phyloP scores from a whole-genome alignment of 83 land plant species.

The Picea abies region DNA sequence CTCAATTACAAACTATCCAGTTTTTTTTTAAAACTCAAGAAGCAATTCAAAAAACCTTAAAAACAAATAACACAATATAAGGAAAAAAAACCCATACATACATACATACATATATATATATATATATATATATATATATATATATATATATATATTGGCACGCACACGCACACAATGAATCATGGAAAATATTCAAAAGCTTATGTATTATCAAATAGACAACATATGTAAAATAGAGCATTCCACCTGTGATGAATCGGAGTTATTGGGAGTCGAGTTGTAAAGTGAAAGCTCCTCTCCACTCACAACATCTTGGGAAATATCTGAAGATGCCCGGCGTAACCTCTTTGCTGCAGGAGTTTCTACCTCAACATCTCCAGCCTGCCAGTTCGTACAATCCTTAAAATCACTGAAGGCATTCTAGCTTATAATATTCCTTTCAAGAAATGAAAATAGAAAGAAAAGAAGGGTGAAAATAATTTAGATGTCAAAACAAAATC shows the following conservation, averaged over 20 bases:
- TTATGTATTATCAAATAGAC: too few relatives aligned
- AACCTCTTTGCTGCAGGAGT: conserved; percentile 75
- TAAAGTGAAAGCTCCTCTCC: conserved; percentile 92
- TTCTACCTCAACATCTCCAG: conserved; percentile 86
- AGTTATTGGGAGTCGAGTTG: conserved; percentile 60
- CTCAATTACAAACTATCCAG: too few relatives aligned
- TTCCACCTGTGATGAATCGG: conserved; percentile 78
- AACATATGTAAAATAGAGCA: background rate
- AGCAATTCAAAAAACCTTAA: too few relatives aligned
- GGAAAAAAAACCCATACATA: too few relatives aligned
- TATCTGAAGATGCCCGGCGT: conserved; percentile 74
- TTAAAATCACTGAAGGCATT: background rate
- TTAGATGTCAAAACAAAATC: background rate
- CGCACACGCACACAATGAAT: too few relatives aligned
- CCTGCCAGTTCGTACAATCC: conserved; percentile 32
- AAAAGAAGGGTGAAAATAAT: background rate
- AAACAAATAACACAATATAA: too few relatives aligned
- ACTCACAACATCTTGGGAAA: conserved; percentile 63
- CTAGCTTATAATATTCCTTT: background rate
- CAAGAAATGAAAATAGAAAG: background rate
- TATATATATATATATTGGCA: too few relatives aligned
- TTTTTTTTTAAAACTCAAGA: too few relatives aligned
- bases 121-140: too few relatives aligned
- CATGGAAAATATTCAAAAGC: too few relatives aligned
- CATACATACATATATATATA: too few relatives aligned